Base-by-base conservation (phyloP, 805 yeast species). In the Pichia nanzhaoensis region DNA sequence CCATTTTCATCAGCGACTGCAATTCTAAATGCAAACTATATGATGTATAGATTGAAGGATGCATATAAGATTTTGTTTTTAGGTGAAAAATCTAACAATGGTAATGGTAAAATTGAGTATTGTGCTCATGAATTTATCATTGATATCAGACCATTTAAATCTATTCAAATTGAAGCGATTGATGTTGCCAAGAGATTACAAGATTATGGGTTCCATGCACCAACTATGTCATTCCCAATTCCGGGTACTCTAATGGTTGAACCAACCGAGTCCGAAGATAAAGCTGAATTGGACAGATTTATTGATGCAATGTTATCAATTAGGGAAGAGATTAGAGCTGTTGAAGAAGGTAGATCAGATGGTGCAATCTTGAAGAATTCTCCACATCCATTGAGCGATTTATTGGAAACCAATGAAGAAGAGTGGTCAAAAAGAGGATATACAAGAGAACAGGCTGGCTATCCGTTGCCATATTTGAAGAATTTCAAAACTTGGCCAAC, bases 181-280 rank as follows among this genome's bases (percentile, higher is more conserved):
- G 99, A 93, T 63, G 81, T 93, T 48, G 98, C 99, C 46, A 93
- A 93, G 71, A 80, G 99, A 66, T 74, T 93, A 49, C 98, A 93
- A 68, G 99, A 93, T 68, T 93, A 91, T 63, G 96, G 98, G 0
- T 93, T 93, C 79, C 99, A 93, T 66, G 96, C 96, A 1, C 99
- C 99, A 51, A 93, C 99, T 21, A 82, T 93, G 86, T 93, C 98
- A 2, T 93, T 93, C 86, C 99, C 99, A 9, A 95, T 93, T 42
- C 91, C 97, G 5, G 95, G 95, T 51, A 93, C 99, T 2, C 74
- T 93, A 56, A 93, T 93, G 99, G 80, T 93, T 51, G 99, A 93
- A 69, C 99, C 99, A 48, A 93, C 99, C 3, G 99, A 93, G 68
- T 82, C 93, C 17, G 99, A 93, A 68, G 80, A 88, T 59, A 67